Evolutionary conservation across 2,329 filamentous ascomycete species (phyloP).

Genomic region (Pseudopyrenochaeta lycopersici): DNA sequence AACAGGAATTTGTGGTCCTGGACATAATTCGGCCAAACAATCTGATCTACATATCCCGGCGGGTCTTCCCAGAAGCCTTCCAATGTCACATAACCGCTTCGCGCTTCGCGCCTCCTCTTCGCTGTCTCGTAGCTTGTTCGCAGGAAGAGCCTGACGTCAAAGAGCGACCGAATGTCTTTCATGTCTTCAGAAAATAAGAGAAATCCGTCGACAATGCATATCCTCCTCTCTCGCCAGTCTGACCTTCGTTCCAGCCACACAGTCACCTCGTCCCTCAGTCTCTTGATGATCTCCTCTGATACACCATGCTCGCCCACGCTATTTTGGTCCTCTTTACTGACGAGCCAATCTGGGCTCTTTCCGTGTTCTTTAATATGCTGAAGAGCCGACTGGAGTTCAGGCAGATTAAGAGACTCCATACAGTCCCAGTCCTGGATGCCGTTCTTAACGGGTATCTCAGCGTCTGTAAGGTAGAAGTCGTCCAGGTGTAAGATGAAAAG

Average conservation of each 20-base stretch:
- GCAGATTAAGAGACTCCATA: conserved; percentile 77
- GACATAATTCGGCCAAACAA: conserved; percentile 97
- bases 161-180: conserved; percentile 61
- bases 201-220: conserved; percentile 86
- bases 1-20: conserved; percentile 84
- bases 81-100: conserved; percentile 78
- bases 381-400: conserved; percentile 72
- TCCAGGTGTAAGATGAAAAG: conserved; percentile 91
- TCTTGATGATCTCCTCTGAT: conserved; percentile 46
- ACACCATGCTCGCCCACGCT: conserved; percentile 55
- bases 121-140: conserved; percentile 69
- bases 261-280: conserved; percentile 35
- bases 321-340: conserved; percentile 68
- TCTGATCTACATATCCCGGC: conserved; percentile 88
- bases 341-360: conserved; percentile 58
- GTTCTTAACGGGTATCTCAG: conserved; percentile 65
- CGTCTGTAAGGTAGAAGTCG: conserved; percentile 90
- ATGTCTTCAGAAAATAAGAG: conserved; percentile 75
- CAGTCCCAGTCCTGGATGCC: conserved; percentile 90
- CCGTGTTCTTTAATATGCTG: conserved; percentile 75
- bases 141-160: conserved; percentile 83
- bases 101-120: conserved; percentile 71
- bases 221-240: conserved; percentile 30
- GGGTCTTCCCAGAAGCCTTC: conserved; percentile 96
- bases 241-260: conserved; percentile 13